Base-by-base conservation (phyloP, 768 basidiomycete species). In the Leccinum subgranulosum region DNA sequence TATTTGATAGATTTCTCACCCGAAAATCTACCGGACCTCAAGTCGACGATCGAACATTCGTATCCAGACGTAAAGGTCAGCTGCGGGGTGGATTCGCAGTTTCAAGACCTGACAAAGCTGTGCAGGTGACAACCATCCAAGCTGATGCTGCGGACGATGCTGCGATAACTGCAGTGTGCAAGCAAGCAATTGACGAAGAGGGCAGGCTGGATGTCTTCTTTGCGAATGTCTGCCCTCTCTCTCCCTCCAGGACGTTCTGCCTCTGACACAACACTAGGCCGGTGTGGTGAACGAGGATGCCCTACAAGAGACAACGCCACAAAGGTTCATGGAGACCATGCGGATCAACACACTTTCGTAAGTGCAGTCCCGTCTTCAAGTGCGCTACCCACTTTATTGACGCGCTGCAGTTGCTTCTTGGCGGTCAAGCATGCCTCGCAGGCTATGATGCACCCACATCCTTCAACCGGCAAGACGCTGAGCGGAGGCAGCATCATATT, bases 151-250 rank as follows among this genome's bases (percentile, higher is more conserved):
- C 93, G 19, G 85, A 92, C 66, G 87, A 93, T 53, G 63, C 72
- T 12, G 81, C 86, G 10, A 86, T 97, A 55, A 77, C 82, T 21
- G 74, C 73, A 6, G 69, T 94, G 1, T 93, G 94, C 70, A 75
- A 86, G 56, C 84, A 77, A 56, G 92, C 89, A 3, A 66, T 93
- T 31, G 73, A 81, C 45, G 93, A 97, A 59, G 87, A 95, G 68
- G 93, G 94, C 9, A 81, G 84, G 58, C 78, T 98, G 12, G 95
- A 98, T 63, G 86, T 95, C 61, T 97, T 97, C 79, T 98, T 94
- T 69, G 95, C 95, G 33, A 97, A 98, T 69, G 94, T 92, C 66
- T 53, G 84, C 55, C 39, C 15, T 25, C 33, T 27, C 11, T 25
- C 36, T 55, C 15, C 48, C 23, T 45, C 36, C 1, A 45, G 21